phyloP scores from a whole-genome alignment of 176 grass and related monocot species.

The Cocos nucifera region DNA sequence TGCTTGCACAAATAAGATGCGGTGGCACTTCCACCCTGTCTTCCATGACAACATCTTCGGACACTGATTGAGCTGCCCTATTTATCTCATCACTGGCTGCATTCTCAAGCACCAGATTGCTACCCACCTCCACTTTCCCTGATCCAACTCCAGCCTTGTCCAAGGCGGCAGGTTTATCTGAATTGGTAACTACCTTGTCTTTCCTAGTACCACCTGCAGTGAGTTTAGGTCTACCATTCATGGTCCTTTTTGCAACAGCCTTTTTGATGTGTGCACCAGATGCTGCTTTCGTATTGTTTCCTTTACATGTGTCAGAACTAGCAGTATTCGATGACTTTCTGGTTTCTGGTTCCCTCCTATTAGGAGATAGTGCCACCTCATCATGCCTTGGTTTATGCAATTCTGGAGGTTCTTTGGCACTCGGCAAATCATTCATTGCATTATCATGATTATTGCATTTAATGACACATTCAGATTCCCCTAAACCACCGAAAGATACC shows the following conservation, averaged over 20 bases:
- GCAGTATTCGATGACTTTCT: slow-evolving; percentile 11
- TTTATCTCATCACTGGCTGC: neutral
- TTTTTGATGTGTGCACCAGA: slow-evolving; percentile 31
- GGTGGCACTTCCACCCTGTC: slow-evolving; percentile 19
- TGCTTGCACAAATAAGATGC: slow-evolving; percentile 25
- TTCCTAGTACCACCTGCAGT: neutral
- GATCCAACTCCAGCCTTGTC: slow-evolving; percentile 6
- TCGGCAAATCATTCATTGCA: slow-evolving; percentile 16
- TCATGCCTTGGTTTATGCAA: slow-evolving; percentile 11
- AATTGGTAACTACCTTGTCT: neutral
- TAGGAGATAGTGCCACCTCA: slow-evolving; percentile 30
- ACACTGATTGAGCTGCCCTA: neutral
- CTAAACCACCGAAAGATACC: slow-evolving; percentile 5
- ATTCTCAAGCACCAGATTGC: too few relatives aligned
- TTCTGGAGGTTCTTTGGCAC: slow-evolving; percentile 16
- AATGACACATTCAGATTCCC: slow-evolving; percentile 13
- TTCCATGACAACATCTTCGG: neutral
- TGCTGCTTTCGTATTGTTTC: slow-evolving; percentile 10
- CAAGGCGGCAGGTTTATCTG: neutral
- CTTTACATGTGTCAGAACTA: slow-evolving; percentile 22
- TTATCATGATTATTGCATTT: slow-evolving; percentile 17
- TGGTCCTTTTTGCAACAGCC: slow-evolving; percentile 56
- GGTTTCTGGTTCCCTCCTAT: slow-evolving; percentile 16
- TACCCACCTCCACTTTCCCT: slow-evolving; percentile 6
- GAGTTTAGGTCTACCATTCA: slow-evolving; percentile 16